Evolutionary conservation across 495 filamentous ascomycete species (phyloP), one percentile per base, ranked within the genome.

Genomic region (Darksidea phi): DNA sequence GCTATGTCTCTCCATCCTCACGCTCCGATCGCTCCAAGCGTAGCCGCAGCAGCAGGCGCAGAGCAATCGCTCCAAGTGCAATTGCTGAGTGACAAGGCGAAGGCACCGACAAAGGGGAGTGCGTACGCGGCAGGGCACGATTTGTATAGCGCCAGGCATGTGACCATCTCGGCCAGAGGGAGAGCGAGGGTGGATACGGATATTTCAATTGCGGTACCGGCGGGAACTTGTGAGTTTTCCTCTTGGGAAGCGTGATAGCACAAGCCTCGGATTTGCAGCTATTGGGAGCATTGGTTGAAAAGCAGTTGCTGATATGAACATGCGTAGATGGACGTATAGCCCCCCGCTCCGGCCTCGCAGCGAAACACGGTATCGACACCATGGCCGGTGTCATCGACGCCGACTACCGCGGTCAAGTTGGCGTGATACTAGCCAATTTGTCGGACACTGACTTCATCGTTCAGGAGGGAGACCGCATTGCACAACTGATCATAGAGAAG

Each of bases 341-440:
- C 12, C 94, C 94, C 26, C 87, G 94, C 50, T 93, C 88, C 48
- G 94, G 94, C 37, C 86, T 98, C 56, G 93, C 93, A 3, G 80
- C 86, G 43, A 97, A 97, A 76, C 84, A 96, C 77, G 90, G 89
- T 78, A 97, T 98, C 72, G 90, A 96, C 73, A 89, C 87, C 1
- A 90, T 93, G 56, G 94, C 94, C 1, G 94, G 94, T 32, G 94
- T 98, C 52, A 96, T 98, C 70, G 94, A 98, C 77, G 90, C 92
- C 7, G 94, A 98, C 73, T 98, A 98, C 79, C 84, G 94, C 23
- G 94, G 94, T 17, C 88, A 88, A 61, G 87, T 98, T 63, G 95
- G 91, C 79, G 87, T 98, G 20, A 78, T 98, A 67, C 81, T 98
- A 38, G 96, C 97, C 71, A 98, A 98, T 79, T 87, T 95, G 75